Evolutionary conservation across 352 stramenopile species (phyloP).

Genomic region (Phytophthora uliginosa): DNA sequence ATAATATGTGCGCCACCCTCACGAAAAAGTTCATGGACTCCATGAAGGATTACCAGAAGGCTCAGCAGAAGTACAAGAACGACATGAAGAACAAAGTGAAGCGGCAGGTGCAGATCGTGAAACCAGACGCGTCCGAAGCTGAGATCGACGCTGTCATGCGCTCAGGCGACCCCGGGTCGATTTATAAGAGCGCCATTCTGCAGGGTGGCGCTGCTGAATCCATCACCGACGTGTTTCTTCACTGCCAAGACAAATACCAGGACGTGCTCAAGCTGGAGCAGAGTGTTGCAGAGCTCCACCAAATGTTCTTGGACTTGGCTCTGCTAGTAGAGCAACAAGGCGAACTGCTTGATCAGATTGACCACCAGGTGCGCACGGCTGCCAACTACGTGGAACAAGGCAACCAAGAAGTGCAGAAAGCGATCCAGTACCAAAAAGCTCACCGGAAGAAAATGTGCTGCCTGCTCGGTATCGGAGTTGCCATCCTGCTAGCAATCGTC

Average conservation of each 20-base stretch:
- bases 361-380: slow-evolving; percentile 95
- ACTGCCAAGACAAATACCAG: slow-evolving; percentile 98
- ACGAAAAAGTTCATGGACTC: slow-evolving; percentile 99
- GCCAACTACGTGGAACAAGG: slow-evolving; percentile 98
- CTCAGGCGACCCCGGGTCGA: slow-evolving; percentile 80
- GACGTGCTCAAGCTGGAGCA: slow-evolving; percentile 98
- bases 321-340: slow-evolving; percentile 98
- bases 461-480: slow-evolving; percentile 80
- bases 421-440: slow-evolving; percentile 97
- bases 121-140: slow-evolving; percentile 97
- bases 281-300: slow-evolving; percentile 97
- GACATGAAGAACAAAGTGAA: slow-evolving; percentile 99
- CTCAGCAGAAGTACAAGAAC: slow-evolving; percentile 98
- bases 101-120: slow-evolving; percentile 98
- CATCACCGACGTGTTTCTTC: slow-evolving; percentile 94
- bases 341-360: slow-evolving; percentile 99
- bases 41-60: slow-evolving; percentile 99
- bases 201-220: slow-evolving; percentile 77
- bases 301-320: slow-evolving; percentile 99
- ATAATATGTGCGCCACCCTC: slow-evolving; percentile 98
- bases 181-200: slow-evolving; percentile 89
- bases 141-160: slow-evolving; percentile 98
- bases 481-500: slow-evolving; percentile 86
- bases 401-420: slow-evolving; percentile 96
- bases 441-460: slow-evolving; percentile 98